Evolutionary conservation across 2,329 filamentous ascomycete genomes (phyloP), one percentile per base, ranked within the genome.

Genomic region (Xylaria arbuscula): DNA sequence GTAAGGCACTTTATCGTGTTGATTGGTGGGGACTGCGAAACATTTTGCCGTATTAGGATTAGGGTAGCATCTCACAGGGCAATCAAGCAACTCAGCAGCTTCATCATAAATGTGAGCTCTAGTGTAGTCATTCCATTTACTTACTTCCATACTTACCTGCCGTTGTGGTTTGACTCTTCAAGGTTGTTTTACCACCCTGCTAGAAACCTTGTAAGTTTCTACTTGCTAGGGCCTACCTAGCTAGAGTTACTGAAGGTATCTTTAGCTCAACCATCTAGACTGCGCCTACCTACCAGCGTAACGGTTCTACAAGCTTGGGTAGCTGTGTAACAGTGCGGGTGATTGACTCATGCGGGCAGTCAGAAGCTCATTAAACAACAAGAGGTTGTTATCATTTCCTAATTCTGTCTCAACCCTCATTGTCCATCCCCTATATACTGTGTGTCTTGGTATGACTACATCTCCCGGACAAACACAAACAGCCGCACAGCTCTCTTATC

Each of bases 311-410:
- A 13, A 40, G 36, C 13, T 13, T 19, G 8, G 19, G n/a, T 40
- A 56, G 34, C 34, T 56, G 19, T 19, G 34, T 19, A 42, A 17
- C 19, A 24, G 42, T 54, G 28, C 19, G 42, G 45, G 28, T n/a
- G 28, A 47, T 70, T 75, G 73, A 75, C 68, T 74, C 73, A 75
- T 73, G 72, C 66, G 68, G 68, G 55, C 62, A 69, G 45, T 47
- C 28, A 66, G 40, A 58, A 60, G 22, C 45, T 61, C 48, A 47
- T 48, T 66, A 22, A 19, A 7, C 15, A 45, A 45, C 15, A 63
- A 61, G 38, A 63, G 56, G 63, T 67, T 19, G 38, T 50, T 34
- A 34, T 19, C 45, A 22, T 64, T 45, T 56, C 51, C n/a, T 40
- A 32, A 9, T 40, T 51, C 24, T 36, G 7, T 38, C 19, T 22